phyloP scores from a whole-genome alignment of 2,329 filamentous ascomycete genomes.

The Fusarium dimerum region DNA sequence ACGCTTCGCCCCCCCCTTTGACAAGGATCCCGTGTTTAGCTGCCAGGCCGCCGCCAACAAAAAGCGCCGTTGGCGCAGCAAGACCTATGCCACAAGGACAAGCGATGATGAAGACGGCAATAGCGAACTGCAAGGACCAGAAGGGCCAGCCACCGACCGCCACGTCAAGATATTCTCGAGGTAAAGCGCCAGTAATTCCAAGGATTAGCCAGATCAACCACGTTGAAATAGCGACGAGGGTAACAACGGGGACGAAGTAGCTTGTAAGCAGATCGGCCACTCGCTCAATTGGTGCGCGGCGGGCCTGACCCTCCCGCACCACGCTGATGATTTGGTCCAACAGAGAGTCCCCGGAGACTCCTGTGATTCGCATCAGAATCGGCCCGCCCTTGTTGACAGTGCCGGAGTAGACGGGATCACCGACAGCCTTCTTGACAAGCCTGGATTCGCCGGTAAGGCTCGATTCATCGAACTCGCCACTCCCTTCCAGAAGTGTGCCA shows the following conservation, averaged over 20 bases:
- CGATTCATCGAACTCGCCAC: conserved; percentile 60
- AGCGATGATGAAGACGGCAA: conserved; percentile 75
- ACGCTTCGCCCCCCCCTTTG: conserved; percentile 52
- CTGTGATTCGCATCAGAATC: conserved; percentile 41
- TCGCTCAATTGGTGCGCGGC: conserved; percentile 48
- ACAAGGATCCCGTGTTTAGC: conserved; percentile 71
- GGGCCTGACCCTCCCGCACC: conserved; percentile 49
- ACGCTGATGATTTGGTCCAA: conserved; percentile 50
- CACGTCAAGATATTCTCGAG: conserved; percentile 39
- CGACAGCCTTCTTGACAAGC: conserved; percentile 47
- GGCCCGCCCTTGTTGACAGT: conserved; percentile 46
- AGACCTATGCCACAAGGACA: conserved; percentile 74
- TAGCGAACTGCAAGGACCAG: conserved; percentile 63
- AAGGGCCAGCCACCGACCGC: conserved; percentile 45
- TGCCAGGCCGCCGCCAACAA: conserved; percentile 70
- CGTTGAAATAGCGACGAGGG: conserved; percentile 42
- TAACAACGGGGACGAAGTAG: conserved; percentile 48
- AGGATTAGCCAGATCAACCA: conserved; percentile 47
- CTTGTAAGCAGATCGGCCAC: conserved; percentile 48
- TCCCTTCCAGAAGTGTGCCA: conserved; percentile 48
- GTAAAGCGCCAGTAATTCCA: conserved; percentile 41
- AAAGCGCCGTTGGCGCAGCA: conserved; percentile 73
- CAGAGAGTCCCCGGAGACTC: conserved; percentile 46
- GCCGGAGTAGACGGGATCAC: conserved; percentile 50
- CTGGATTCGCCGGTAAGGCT: conserved; percentile 59